Conservation (phyloP, 1,284 basidiomycete species). For the Apiotrichum gamsii region DNA sequence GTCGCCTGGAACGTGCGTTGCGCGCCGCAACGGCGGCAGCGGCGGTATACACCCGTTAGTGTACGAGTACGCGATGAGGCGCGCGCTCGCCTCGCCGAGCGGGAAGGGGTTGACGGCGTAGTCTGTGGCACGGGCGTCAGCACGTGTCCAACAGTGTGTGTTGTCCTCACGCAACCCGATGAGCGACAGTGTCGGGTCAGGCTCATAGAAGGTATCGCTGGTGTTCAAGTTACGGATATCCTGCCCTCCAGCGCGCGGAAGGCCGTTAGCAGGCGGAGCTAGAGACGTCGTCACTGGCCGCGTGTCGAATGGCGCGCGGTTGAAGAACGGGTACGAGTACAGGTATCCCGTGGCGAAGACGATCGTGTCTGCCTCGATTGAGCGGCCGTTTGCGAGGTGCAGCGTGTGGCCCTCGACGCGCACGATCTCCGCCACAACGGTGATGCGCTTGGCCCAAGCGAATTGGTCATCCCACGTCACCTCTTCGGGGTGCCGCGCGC, state of each 20-base stretch:
- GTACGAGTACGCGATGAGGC: constrained; percentile 29
- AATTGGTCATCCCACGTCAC: constrained; percentile 12
- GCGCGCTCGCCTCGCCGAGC: constrained; percentile 46
- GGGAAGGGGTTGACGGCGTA: constrained; percentile 49
- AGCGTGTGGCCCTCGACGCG: constrained; percentile 20
- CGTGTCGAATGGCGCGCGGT: constrained; percentile 13
- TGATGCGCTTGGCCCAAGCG: constrained; percentile 39
- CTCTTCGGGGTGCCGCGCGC: constrained; percentile 11
- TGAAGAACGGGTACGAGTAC: constrained; percentile 47
- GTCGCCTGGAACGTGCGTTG: constrained; percentile 9
- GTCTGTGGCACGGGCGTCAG: constrained; percentile 21
- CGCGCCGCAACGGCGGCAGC: constrained; percentile 16
- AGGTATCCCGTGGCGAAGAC: constrained; percentile 51
- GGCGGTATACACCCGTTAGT: constrained; percentile 11
- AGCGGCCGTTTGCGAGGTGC: constrained; percentile 15
- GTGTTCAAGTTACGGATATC: constrained; percentile 18
- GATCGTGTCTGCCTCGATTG: constrained; percentile 40
- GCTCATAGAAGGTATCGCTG: constrained; percentile 39
- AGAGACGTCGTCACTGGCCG: constrained; percentile 16
- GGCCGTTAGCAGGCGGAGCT: constrained; percentile 5
- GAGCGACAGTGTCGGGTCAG: constrained; percentile 44
- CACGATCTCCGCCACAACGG: constrained; percentile 36
- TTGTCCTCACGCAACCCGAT: constrained; percentile 40
- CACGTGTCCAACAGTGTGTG: no score
- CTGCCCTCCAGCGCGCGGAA: constrained; percentile 18